Percentiles rank a stretch among this genome's conserved stretches.
Conservation (phyloP, 495 filamentous ascomycete genomes). For the Symbiotaphrina buchneri region DNA sequence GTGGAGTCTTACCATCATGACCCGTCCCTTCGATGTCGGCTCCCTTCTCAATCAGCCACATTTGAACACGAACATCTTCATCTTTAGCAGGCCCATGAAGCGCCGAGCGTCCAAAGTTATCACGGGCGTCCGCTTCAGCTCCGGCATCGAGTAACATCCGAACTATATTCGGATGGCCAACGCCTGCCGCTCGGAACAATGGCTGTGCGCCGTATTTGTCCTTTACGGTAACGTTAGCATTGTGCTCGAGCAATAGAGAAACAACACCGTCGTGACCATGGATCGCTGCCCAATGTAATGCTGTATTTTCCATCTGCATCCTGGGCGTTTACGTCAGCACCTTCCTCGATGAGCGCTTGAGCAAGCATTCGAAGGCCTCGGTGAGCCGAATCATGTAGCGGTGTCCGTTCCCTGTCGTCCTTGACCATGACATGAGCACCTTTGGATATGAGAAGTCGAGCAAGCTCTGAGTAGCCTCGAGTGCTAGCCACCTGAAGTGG, state of each 20-base stretch:
- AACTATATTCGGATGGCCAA: background rate
- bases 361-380: background rate
- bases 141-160: background rate
- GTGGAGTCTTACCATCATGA: slow-evolving; percentile 1
- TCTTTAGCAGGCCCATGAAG: no score
- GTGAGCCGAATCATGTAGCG: background rate
- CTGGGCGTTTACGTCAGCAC: background rate
- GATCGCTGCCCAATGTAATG: background rate
- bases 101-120: background rate
- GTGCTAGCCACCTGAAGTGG: slow-evolving; percentile 9
- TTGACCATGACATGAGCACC: background rate
- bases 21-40: background rate
- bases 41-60: slow-evolving; percentile 3
- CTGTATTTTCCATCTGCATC: background rate
- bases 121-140: background rate
- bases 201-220: background rate
- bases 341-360: slow-evolving; percentile 2
- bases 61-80: no score
- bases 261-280: slow-evolving; percentile 1
- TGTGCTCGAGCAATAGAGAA: background rate
- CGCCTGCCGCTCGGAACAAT: background rate
- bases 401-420: background rate
- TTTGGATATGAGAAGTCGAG: no score
- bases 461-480: no score
- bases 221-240: background rate